phyloP scores from a whole-genome alignment of 805 yeast species.

The Saccharomycopsis malanga region DNA sequence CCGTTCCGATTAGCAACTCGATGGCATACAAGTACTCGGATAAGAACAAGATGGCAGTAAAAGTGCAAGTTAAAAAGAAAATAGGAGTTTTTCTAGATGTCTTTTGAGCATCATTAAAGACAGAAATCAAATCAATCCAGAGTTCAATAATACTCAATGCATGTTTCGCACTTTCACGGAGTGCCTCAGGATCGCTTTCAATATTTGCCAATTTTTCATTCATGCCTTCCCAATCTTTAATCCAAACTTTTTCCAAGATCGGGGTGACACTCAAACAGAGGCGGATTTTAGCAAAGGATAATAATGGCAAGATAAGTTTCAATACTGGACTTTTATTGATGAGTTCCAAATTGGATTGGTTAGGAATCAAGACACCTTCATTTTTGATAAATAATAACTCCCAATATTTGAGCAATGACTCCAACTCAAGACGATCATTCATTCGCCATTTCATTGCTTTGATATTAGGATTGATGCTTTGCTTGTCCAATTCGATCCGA shows the following conservation, averaged over 20 bases:
- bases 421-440: conserved; percentile 52
- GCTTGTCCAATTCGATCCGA: conserved; percentile 32
- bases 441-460: conserved; percentile 56
- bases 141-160: conserved; percentile 53
- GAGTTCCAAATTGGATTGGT: conserved; percentile 38
- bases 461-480: background rate
- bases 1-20: conserved; percentile 32
- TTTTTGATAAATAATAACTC: conserved; percentile 53
- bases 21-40: conserved; percentile 54
- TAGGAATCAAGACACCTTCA: conserved; percentile 55
- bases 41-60: conserved; percentile 52
- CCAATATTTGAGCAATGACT: conserved; percentile 56
- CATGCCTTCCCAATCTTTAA: conserved; percentile 65
- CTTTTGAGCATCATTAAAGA: conserved; percentile 55
- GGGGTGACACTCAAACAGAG: conserved; percentile 57
- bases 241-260: conserved; percentile 52
- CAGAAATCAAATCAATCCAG: conserved; percentile 68
- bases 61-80: conserved; percentile 64
- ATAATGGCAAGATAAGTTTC: conserved; percentile 59
- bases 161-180: conserved; percentile 55
- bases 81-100: conserved; percentile 70
- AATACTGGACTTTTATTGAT: conserved; percentile 49
- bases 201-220: conserved; percentile 42
- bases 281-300: conserved; percentile 60
- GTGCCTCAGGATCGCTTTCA: conserved; percentile 50